Percentiles rank a stretch among this genome's conserved stretches.
phyloP scores from a whole-genome alignment of 1,284 basidiomycete species.

The Ustilago loliicola region DNA sequence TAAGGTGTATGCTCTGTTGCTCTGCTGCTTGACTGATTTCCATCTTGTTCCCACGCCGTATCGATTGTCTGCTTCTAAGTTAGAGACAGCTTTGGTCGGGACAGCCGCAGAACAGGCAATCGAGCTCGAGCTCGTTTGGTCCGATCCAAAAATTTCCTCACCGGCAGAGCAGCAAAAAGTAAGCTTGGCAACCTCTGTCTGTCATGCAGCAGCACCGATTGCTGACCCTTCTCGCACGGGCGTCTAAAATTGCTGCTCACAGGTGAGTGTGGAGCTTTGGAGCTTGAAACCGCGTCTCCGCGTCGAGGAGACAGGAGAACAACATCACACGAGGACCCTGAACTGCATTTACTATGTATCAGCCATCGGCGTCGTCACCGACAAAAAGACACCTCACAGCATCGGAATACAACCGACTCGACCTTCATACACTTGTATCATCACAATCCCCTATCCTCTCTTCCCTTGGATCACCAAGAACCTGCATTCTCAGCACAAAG shows the following conservation, averaged over 20 bases:
- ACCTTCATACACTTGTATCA: not conserved
- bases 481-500: not conserved
- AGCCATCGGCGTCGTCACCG: slow-evolving; percentile 7
- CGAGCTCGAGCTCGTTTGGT: not conserved
- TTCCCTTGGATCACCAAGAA: not conserved
- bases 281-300: not conserved
- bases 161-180: not conserved
- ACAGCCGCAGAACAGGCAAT: not conserved
- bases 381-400: not conserved
- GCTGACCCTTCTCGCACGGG: not conserved
- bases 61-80: not conserved
- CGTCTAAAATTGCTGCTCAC: not conserved
- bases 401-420: not conserved
- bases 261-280: slow-evolving; percentile 2
- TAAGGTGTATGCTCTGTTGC: not conserved
- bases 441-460: not conserved
- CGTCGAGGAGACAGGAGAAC: not conserved
- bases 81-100: not conserved
- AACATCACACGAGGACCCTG: slow-evolving; percentile 12
- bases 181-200: not conserved
- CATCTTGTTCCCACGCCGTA: not conserved
- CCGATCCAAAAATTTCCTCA: not conserved
- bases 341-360: slow-evolving; percentile 2
- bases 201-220: not conserved
- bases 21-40: not conserved